Conservation (phyloP, 225 moss, liverwort and hornwort species). For the Climacium dendroides region DNA sequence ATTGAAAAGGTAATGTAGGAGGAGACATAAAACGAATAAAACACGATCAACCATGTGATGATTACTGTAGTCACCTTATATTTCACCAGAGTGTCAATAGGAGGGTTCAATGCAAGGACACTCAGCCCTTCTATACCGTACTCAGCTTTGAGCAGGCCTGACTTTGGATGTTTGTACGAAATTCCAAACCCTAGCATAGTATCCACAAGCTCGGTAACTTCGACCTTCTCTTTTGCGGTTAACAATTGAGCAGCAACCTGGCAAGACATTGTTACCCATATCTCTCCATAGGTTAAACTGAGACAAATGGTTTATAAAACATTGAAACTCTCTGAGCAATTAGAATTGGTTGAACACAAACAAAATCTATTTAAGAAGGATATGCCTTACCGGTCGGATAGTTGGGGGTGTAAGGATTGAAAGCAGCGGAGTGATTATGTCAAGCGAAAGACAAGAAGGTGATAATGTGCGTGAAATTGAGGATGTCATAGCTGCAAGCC, state of each 20-base stretch:
- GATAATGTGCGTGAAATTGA: constrained; percentile 40
- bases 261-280: neutral
- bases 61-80: constrained; percentile 13
- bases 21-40: neutral
- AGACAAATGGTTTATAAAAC: neutral
- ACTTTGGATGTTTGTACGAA: constrained; percentile 40
- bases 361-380: neutral
- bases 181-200: constrained; percentile 47
- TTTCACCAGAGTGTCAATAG: constrained; percentile 32
- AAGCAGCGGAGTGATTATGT: constrained; percentile 30
- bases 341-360: neutral
- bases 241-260: constrained; percentile 48
- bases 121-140: constrained; percentile 13
- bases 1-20: neutral
- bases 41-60: neutral
- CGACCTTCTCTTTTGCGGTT: constrained; percentile 34
- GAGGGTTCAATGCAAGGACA: constrained; percentile 31
- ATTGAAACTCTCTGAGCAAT: neutral
- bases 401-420: constrained; percentile 44
- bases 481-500: constrained; percentile 39
- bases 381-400: constrained; percentile 34
- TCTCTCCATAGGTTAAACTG: neutral
- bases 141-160: constrained; percentile 8
- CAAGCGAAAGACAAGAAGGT: constrained; percentile 32
- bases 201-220: constrained; percentile 41